Base-by-base conservation (phyloP, 352 stramenopile genomes). In the Phytophthora constricta region DNA sequence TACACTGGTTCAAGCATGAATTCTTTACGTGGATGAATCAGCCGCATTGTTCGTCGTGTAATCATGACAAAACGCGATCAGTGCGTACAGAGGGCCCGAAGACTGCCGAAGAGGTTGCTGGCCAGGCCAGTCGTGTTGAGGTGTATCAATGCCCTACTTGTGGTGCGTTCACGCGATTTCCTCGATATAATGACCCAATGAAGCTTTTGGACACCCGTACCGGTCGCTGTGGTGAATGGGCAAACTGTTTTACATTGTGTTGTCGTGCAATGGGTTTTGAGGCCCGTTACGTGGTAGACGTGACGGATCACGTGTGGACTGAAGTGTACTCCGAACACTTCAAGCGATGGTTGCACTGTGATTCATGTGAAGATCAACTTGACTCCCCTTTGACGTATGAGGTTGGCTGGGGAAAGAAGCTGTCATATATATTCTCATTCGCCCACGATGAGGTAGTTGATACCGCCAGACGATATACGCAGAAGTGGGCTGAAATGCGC, bases 251-350 rank as follows among this genome's bases (percentile, higher is more conserved):
- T 65, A 97, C 88, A 9, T 80, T 98, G 1, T 92, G 91, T 59
- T 97, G 89, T 37, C 83, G 88, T 16, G 84, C 94, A 1, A 87
- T 98, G 74, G 91, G 92, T 5, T 97, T 97, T 23, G 91, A 98
- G 58, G 85, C 89, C 26, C 90, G 93, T 11, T 98, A 98, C 47
- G 88, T 98, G 5, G 65, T 97, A 7, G 96, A 99, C 76, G 89
- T 97, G 20, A 98, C 94, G 0, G 96, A 99, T 64, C 96, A 99
- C 62, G 92, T 99, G 8, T 99, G 96, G 96, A 96, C 85, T 10
- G 96, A 99, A 77, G 90, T 98, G 16, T 97, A 92, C 67, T 92
- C 79, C 13, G 63, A 88, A 9, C 69, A 90, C 39, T 76, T 68
- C 46, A 82, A 92, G 58, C 74, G 89, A 51, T 98, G 94, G 94